Conservation (phyloP, 805 yeast genomes). For the Maudiozyma barnettii region DNA sequence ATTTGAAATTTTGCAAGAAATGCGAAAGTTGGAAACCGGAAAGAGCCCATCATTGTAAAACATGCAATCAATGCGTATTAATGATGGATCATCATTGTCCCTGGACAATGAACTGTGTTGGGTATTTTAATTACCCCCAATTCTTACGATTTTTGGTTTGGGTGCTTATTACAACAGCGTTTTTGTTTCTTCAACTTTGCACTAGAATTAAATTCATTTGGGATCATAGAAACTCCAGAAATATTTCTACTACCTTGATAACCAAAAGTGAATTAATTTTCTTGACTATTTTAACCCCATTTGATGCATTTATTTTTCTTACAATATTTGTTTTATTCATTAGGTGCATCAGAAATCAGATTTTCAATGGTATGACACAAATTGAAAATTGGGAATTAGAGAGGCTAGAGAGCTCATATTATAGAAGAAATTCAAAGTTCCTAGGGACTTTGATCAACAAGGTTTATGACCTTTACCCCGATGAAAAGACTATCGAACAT, state of each 20-base stretch:
- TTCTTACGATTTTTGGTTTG: constrained; percentile 67
- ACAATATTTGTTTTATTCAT: constrained; percentile 50
- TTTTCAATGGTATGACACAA: constrained; percentile 66
- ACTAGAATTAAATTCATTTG: constrained; percentile 38
- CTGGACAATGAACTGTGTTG: constrained; percentile 90
- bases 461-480: constrained; percentile 35
- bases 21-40: constrained; percentile 72
- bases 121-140: constrained; percentile 66
- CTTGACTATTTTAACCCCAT: constrained; percentile 44
- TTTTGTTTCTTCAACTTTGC: constrained; percentile 36
- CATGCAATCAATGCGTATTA: constrained; percentile 63
- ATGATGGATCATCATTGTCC: constrained; percentile 94
- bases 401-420: constrained; percentile 58
- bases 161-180: constrained; percentile 46
- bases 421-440: constrained; percentile 35
- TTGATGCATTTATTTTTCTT: constrained; percentile 49
- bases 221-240: constrained; percentile 31
- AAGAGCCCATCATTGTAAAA: constrained; percentile 77
- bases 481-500: constrained; percentile 7
- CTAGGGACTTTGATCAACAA: constrained; percentile 35
- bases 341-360: constrained; percentile 49
- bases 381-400: constrained; percentile 92
- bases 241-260: constrained; percentile 35
- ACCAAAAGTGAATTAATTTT: constrained; percentile 44
- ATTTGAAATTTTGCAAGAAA: constrained; percentile 54